Base-by-base conservation (phyloP, 2,329 filamentous ascomycete genomes). In the Furcasterigmium furcatum region DNA sequence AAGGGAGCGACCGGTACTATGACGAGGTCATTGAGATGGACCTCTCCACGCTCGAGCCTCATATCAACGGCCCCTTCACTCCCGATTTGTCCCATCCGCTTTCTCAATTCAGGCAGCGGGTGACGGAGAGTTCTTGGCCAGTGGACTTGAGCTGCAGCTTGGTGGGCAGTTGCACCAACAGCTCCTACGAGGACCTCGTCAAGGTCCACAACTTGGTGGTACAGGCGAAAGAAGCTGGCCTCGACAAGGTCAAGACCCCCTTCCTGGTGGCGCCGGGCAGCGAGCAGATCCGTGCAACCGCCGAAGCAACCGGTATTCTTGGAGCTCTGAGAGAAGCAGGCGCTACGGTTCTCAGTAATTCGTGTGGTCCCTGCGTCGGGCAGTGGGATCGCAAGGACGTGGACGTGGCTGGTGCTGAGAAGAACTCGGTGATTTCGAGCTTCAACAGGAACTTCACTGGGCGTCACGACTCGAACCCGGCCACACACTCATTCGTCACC, bases 401-500 rank as follows among this genome's bases (percentile, higher is more conserved):
- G 1, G 54, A 58, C 12, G 47, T 57, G n/a, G 43, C 47, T 12
- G 46, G 43, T 4, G 52, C 50, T 0, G 57, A 60, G 46, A 49
- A 49, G 27, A 66, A 65, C 42, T 63, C 61, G 6, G 57, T 66
- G 9, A 55, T 66, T 1, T 63, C 62, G 9, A 61, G 55, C 19
- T 67, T 61, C 50, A 67, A 67, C 43, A 55, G 64, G 6, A 67
- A 66, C 18, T 67, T 66, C 42, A 62, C 62, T 1, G 62, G 59
- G 4, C 61, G 63, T 2, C 64, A 65, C 38, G 62, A 67, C 44
- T 52, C 62, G 4, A 66, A 67, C 30, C 61, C 71, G 2, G 70
- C 67, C 22, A 76, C 72, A 1, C 70, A 73, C 55, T 71, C 70
- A 1, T 75, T 76, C 49, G 67, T 74, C 38, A 67, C 71, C 14